phyloP scores from a whole-genome alignment of 1,284 basidiomycete species.

The Malassezia obtusa region DNA sequence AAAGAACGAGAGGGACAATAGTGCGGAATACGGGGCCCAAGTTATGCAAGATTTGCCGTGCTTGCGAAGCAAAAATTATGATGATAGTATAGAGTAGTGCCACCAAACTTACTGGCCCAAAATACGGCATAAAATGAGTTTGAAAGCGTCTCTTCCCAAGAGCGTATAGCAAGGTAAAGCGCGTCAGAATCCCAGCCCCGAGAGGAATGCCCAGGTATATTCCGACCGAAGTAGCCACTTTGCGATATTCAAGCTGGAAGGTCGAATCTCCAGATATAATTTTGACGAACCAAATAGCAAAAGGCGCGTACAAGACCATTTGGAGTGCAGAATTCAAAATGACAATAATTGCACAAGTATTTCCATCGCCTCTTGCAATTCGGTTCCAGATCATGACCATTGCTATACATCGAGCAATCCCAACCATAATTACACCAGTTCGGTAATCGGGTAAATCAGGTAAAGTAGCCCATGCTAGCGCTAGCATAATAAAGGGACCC shows the following conservation, averaged over 20 bases:
- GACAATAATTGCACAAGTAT: slow-evolving; percentile 65
- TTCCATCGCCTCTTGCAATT: slow-evolving; percentile 63
- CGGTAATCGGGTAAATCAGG: slow-evolving; percentile 55
- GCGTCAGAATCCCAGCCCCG: slow-evolving; percentile 60
- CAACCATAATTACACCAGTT: slow-evolving; percentile 56
- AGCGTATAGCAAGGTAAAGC: slow-evolving; percentile 54
- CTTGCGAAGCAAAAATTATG: slow-evolving; percentile 65
- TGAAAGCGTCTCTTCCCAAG: slow-evolving; percentile 54
- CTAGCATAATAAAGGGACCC: slow-evolving; percentile 68
- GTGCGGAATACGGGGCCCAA: slow-evolving; percentile 32
- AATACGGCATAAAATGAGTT: slow-evolving; percentile 58
- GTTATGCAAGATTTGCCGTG: slow-evolving; percentile 32
- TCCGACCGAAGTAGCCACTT: slow-evolving; percentile 54
- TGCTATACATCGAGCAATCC: slow-evolving; percentile 53
- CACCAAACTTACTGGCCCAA: slow-evolving; percentile 63
- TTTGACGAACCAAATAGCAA: slow-evolving; percentile 66
- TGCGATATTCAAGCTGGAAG: slow-evolving; percentile 58
- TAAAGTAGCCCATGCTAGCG: slow-evolving; percentile 69
- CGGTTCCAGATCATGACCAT: slow-evolving; percentile 55
- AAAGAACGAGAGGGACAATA: slow-evolving; percentile 63
- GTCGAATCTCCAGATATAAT: slow-evolving; percentile 51
- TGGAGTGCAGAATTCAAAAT: slow-evolving; percentile 58
- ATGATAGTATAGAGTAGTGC: slow-evolving; percentile 57
- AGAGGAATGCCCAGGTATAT: slow-evolving; percentile 57
- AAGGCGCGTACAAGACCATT: slow-evolving; percentile 68